Evolutionary conservation across 148 eudicot species (phyloP).

Genomic region (Vaccinium darrowii): DNA sequence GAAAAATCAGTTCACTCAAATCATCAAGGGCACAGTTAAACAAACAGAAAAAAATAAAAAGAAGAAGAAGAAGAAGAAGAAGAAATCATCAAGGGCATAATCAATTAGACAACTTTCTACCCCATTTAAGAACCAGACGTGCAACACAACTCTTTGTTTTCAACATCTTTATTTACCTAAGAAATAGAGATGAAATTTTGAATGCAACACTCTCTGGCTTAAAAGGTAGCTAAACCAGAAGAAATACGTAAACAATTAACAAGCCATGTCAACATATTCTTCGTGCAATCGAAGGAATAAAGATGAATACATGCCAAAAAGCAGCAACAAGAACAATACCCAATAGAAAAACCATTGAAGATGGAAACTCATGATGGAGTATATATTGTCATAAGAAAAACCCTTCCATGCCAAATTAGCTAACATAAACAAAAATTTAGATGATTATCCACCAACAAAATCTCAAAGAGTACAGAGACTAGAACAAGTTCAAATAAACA

Average conservation of each 20-base stretch:
- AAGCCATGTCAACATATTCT: neutral
- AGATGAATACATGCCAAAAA: neutral
- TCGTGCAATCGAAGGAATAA: neutral
- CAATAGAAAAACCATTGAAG: neutral
- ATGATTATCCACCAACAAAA: constrained; percentile 6
- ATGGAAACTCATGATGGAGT: neutral
- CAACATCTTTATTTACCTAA: neutral
- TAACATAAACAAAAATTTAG: constrained; percentile 10
- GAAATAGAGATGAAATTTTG: neutral
- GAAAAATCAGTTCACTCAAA: too few species aligned
- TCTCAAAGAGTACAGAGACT: constrained; percentile 1
- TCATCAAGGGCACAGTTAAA: too few species aligned
- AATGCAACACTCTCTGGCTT: neutral
- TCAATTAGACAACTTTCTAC: too few species aligned
- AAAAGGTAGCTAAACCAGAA: neutral
- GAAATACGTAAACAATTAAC: neutral
- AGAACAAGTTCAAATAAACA: constrained; percentile 13
- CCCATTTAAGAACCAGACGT: too few species aligned
- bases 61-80: too few species aligned
- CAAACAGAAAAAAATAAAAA: too few species aligned
- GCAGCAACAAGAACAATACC: neutral
- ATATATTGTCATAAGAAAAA: neutral
- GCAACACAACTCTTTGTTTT: too few species aligned
- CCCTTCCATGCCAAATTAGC: neutral
- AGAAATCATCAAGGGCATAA: too few species aligned